These are phyloP conservation scores for Ceratobasidium sp. DNA, from an alignment of 1,284 basidiomycete species.

Conservation along the genomic window DNA sequence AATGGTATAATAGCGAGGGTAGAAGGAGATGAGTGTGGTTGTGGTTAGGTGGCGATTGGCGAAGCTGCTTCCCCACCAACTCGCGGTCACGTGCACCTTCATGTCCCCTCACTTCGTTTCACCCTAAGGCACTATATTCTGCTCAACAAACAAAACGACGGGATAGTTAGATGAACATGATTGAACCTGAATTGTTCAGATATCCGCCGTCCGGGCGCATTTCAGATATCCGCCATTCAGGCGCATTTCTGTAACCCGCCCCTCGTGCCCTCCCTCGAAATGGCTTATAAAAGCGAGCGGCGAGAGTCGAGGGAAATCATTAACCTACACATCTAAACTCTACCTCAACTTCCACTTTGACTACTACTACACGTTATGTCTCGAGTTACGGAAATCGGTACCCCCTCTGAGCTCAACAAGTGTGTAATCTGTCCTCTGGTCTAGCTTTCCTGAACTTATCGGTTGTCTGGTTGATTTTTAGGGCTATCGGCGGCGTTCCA, in stretches of 20 bases:
- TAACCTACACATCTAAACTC: not conserved
- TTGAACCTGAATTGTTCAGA: not conserved
- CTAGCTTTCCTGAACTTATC: not conserved
- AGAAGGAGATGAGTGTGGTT: not conserved
- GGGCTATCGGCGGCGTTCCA: constrained; percentile 40
- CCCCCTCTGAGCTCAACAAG: constrained; percentile 37
- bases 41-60: constrained; percentile 15
- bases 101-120: not conserved
- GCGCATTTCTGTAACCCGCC: constrained; percentile 30
- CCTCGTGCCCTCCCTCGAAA: not conserved
- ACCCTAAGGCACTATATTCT: not conserved
- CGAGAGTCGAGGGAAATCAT: not conserved
- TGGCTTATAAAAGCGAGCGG: constrained; percentile 3
- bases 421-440: not conserved
- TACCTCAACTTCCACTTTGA: not conserved
- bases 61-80: not conserved
- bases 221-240: not conserved
- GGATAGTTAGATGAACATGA: not conserved
- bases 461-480: not conserved
- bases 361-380: constrained; percentile 14
- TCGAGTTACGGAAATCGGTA: constrained; percentile 20
- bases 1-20: not conserved
- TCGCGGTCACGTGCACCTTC: constrained; percentile 1
- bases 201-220: too few species aligned
- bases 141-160: not conserved